These are phyloP conservation scores for Setaria viridis DNA, from an alignment of 202 grass and related monocot species.

Conservation along the genomic window DNA sequence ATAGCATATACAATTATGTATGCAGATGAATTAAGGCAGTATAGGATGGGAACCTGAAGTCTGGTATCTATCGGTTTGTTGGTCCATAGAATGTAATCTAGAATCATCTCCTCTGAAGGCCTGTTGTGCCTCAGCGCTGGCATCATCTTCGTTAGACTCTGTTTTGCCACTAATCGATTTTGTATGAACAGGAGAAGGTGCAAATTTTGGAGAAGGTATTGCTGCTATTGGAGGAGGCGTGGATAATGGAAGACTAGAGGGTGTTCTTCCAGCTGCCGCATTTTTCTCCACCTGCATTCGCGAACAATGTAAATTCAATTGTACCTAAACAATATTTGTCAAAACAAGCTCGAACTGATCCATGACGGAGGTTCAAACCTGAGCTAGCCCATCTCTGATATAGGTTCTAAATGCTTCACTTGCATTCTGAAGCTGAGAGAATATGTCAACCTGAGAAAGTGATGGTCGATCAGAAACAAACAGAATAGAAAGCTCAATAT, in stretches of 20 bases:
- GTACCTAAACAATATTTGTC: neutral
- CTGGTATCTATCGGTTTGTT: slow-evolving; percentile 66
- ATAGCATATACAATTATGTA: neutral
- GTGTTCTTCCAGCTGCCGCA: slow-evolving; percentile 81
- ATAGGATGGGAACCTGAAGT: slow-evolving; percentile 59
- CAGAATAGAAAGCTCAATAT: neutral
- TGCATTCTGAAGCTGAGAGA: slow-evolving; percentile 98
- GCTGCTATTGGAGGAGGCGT: slow-evolving; percentile 89
- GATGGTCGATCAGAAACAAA: slow-evolving; percentile 1
- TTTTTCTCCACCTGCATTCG: slow-evolving; percentile 94
- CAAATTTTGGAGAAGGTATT: slow-evolving; percentile 91
- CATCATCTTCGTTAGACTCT: slow-evolving; percentile 63
- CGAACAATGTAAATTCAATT: slow-evolving; percentile 27
- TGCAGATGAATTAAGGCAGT: slow-evolving; percentile 3
- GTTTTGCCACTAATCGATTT: slow-evolving; percentile 66
- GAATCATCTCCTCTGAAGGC: slow-evolving; percentile 58
- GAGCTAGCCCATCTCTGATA: slow-evolving; percentile 91
- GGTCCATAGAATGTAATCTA: slow-evolving; percentile 57
- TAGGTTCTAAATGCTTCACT: slow-evolving; percentile 99
- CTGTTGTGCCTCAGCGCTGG: slow-evolving; percentile 30
- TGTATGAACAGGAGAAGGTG: slow-evolving; percentile 86
- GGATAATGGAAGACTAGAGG: slow-evolving; percentile 85
- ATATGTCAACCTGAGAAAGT: slow-evolving; percentile 90
- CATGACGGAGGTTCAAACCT: slow-evolving; percentile 54
- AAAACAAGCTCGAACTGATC: neutral